Percentiles rank a stretch among this genome's conserved stretches.
These are phyloP conservation scores for Microcyclosporella mali DNA, from an alignment of 2,329 filamentous ascomycete species.

Conservation along the genomic window DNA sequence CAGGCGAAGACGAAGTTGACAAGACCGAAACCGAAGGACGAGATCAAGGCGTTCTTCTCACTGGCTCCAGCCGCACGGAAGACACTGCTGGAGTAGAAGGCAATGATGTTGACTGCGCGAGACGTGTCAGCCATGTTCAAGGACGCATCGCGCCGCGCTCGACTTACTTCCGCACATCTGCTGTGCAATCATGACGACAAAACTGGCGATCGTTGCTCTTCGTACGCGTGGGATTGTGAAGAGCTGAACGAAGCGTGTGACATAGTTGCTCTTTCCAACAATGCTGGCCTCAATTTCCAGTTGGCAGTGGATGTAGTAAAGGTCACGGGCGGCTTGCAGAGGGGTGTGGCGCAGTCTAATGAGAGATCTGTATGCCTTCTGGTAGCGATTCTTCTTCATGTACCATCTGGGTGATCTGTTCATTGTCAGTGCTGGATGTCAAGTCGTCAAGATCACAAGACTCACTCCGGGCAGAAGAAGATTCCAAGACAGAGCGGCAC, in stretches of 20 bases:
- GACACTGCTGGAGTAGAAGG: conserved; percentile 33
- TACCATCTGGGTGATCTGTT: conserved; percentile 20
- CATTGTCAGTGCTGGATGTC: not conserved
- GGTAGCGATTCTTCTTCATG: conserved; percentile 43
- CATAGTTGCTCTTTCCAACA: conserved; percentile 36
- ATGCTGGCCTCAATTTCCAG: conserved; percentile 23
- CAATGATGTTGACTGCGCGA: conserved; percentile 22
- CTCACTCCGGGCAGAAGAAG: conserved; percentile 35
- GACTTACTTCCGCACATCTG: conserved; percentile 16
- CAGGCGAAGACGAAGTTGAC: conserved; percentile 43
- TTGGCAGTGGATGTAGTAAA: conserved; percentile 45
- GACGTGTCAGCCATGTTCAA: not conserved
- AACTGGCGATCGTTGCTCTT: conserved; percentile 32
- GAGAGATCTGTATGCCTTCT: conserved; percentile 47
- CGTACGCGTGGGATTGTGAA: conserved; percentile 45
- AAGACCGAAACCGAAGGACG: conserved; percentile 41
- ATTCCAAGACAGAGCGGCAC: conserved; percentile 42
- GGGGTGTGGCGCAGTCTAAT: conserved; percentile 42
- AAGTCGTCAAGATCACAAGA: not conserved
- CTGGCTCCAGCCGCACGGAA: conserved; percentile 34
- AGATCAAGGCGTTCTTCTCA: conserved; percentile 31
- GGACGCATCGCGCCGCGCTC: too few species aligned
- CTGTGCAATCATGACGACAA: conserved; percentile 31
- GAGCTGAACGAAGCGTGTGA: conserved; percentile 42
- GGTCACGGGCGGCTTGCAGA: conserved; percentile 50